Conservation (phyloP, 331 rosid genomes). For the Ulmus americana region DNA sequence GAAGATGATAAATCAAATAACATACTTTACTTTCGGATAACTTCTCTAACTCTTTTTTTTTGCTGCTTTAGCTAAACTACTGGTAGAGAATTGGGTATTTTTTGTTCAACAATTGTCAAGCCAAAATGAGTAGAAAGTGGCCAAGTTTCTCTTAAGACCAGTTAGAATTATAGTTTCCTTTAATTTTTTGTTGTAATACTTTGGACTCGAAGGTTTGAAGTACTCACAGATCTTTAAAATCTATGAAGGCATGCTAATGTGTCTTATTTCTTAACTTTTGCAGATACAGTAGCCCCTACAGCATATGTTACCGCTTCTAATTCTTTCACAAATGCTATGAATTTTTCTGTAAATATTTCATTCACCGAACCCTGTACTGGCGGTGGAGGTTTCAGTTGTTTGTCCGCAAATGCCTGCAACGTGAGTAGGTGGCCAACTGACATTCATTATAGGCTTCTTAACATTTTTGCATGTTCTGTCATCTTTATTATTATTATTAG, state of each 20-base stretch:
- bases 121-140: background rate
- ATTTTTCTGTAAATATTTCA: conserved; percentile 66
- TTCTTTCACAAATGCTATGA: conserved; percentile 54
- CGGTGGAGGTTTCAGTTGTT: conserved; percentile 63
- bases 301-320: conserved; percentile 56
- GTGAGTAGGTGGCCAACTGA: conserved; percentile 55
- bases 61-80: background rate
- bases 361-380: conserved; percentile 70
- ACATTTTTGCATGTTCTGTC: background rate
- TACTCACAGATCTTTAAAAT: conserved; percentile 2
- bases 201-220: background rate
- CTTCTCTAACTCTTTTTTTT: background rate
- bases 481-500: background rate
- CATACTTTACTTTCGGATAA: too few species aligned
- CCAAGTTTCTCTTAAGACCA: background rate
- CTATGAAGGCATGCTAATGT: conserved; percentile 17
- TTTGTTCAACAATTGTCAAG: too few species aligned
- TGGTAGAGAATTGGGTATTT: too few species aligned
- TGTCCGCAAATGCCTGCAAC: conserved; percentile 70
- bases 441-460: background rate
- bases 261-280: conserved; percentile 15
- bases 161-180: background rate
- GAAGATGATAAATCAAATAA: background rate
- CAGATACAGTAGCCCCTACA: conserved; percentile 87
- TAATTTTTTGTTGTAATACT: background rate